Base-by-base conservation (phyloP, 352 stramenopile genomes). In the Phytophthora cryptogea region DNA sequence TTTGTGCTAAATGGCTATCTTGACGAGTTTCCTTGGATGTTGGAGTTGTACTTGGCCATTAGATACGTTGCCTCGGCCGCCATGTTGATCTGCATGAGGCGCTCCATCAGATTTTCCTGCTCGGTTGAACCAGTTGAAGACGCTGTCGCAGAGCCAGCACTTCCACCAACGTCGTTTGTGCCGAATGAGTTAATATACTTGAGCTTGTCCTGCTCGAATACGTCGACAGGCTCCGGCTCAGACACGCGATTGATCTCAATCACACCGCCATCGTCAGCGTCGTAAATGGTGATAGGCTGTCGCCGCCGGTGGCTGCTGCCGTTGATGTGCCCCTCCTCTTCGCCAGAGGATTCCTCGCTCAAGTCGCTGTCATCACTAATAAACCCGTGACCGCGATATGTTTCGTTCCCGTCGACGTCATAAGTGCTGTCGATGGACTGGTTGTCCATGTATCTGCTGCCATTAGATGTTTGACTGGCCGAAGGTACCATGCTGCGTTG, bases 11-110 rank as follows among this genome's bases (percentile, higher is more conserved):
- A 31, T 35, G 11, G 14, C 36, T 59, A 73, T 64, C 42, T 49
- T 36, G 45, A 54, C 26, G 36, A 16, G 42, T 68, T 76, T 32
- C 66, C 68, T 23, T 72, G 53, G 37, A 81, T 67, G 47, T 78
- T 80, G 54, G 68, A 70, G 67, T 81, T 87, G 71, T 88, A 83
- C 76, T 89, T 87, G 64, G 80, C 66, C 70, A 88, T 82, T 44
- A 86, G 66, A 47, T 89, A 89, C 57, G 80, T 88, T 13, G 73
- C 77, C 48, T 89, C 80, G 17, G 80, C 80, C 3, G 77, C 63
- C 66, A 83, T 77, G 60, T 87, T 89, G 60, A 80, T 80, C 55
- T 89, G 77, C 59, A 83, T 66, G 35, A 89, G 67, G 16, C 80
- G 68, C 54, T 87, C 68, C 73, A 87, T 83, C 37, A 89, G 58